Evolutionary conservation across 2,329 filamentous ascomycete species (phyloP).

Genomic region (Stromatinia cepivora): DNA sequence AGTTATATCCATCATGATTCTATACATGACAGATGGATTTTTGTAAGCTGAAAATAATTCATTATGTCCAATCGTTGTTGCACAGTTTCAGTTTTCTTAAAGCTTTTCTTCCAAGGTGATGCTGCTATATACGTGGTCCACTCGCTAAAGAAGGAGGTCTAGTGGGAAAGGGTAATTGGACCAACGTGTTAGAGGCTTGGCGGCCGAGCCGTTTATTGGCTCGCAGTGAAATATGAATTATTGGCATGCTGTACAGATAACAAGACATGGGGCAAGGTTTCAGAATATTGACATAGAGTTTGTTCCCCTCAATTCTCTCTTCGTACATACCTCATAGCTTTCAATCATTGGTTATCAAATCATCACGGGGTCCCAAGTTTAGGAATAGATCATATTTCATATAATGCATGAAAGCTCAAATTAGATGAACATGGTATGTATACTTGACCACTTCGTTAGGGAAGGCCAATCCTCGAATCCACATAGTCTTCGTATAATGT

Average conservation of each 20-base stretch:
- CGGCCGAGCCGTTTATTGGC: not conserved
- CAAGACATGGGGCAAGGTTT: constrained; percentile 8
- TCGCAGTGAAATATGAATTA: not conserved
- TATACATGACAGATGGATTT: not conserved
- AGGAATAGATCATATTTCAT: not conserved
- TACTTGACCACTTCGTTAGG: not conserved
- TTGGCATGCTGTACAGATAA: constrained; percentile 12
- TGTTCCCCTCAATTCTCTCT: not conserved
- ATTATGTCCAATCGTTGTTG: not conserved
- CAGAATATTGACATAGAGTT: not conserved
- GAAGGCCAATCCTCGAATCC: not conserved
- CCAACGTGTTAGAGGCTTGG: not conserved
- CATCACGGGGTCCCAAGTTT: not conserved
- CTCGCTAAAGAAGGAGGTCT: constrained; percentile 19
- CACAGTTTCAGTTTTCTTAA: constrained; percentile 13
- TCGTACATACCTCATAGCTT: not conserved
- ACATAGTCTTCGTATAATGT: not conserved
- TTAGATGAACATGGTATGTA: not conserved
- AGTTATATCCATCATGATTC: not conserved
- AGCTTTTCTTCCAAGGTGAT: constrained; percentile 6
- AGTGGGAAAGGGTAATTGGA: constrained; percentile 15
- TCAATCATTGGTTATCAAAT: no score
- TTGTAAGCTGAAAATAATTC: constrained; percentile 5
- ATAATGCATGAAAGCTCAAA: not conserved
- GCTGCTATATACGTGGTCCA: constrained; percentile 24